These are phyloP conservation scores for Aspergillus asperescens DNA, from an alignment of 495 filamentous ascomycete species.

Conservation along the genomic window DNA sequence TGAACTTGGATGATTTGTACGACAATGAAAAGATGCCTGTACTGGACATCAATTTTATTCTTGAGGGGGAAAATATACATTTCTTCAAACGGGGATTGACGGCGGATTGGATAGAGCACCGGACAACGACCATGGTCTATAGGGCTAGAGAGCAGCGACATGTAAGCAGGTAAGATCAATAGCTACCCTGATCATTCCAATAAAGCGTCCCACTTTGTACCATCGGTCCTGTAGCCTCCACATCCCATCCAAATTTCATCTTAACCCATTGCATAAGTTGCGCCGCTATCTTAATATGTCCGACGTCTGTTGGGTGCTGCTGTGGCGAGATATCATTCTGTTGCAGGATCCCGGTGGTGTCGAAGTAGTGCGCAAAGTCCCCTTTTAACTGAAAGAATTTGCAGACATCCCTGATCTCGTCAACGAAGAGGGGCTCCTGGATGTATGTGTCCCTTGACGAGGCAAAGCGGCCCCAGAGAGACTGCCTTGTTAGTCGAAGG, in stretches of 20 bases:
- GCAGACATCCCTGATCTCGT: conserved; percentile 51
- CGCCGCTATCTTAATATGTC: conserved; percentile 62
- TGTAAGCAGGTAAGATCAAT: too few relatives aligned
- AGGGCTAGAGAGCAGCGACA: too few relatives aligned
- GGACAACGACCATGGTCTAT: too few relatives aligned
- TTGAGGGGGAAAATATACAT: too few relatives aligned
- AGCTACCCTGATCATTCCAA: conserved; percentile 53
- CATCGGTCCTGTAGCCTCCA: conserved; percentile 54
- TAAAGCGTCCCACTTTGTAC: conserved; percentile 59
- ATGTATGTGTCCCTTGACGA: conserved; percentile 49
- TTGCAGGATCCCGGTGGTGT: conserved; percentile 61
- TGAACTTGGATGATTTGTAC: too few relatives aligned
- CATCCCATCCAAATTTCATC: conserved; percentile 54
- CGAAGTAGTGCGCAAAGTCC: conserved; percentile 60
- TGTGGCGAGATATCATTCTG: conserved; percentile 63
- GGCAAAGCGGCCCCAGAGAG: conserved; percentile 58
- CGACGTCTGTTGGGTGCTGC: conserved; percentile 62
- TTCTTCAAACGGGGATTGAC: too few relatives aligned
- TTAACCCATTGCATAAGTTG: conserved; percentile 56
- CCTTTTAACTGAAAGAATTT: conserved; percentile 45
- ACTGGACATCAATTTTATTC: too few relatives aligned
- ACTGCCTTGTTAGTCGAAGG: conserved; percentile 28
- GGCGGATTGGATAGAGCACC: too few relatives aligned
- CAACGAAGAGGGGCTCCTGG: conserved; percentile 46
- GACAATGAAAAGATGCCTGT: too few relatives aligned